Percentiles rank a stretch among this genome's conserved stretches.
phyloP scores from a whole-genome alignment of 75 land plant genomes.

The Adiantum capillusveneris region DNA sequence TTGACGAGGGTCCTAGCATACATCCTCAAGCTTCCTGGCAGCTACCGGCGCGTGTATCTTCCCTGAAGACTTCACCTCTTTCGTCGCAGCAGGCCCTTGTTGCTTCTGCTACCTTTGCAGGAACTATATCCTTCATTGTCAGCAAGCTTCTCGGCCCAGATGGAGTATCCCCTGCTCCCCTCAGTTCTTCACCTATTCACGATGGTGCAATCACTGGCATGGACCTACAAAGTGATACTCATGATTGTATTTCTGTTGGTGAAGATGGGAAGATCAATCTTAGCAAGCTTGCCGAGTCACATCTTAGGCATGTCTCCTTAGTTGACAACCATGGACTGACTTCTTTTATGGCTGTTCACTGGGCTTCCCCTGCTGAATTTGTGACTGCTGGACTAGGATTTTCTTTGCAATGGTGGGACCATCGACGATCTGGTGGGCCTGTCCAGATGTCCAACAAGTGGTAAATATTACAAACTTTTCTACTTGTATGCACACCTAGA shows the following conservation, averaged over 20 bases:
- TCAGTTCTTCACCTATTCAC: conserved; percentile 25
- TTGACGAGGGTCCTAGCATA: conserved; percentile 25
- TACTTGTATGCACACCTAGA: too few relatives aligned
- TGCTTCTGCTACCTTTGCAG: conserved; percentile 38
- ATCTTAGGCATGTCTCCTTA: conserved; percentile 24
- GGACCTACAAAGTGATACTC: conserved; percentile 38
- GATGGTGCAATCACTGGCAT: conserved; percentile 32
- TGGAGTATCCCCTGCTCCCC: conserved; percentile 13
- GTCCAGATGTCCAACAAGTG: conserved; percentile 60
- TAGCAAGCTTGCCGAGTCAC: conserved; percentile 36
- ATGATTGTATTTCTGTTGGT: conserved; percentile 66
- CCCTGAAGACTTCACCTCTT: conserved; percentile 19
- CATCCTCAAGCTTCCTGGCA: conserved; percentile 25
- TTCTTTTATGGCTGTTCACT: conserved; percentile 57
- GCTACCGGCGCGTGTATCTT: conserved; percentile 21
- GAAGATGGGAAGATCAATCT: conserved; percentile 77
- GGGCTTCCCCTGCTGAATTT: conserved; percentile 83
- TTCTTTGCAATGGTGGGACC: conserved; percentile 92
- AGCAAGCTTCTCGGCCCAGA: conserved; percentile 10
- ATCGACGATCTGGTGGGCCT: conserved; percentile 60
- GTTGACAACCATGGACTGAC: conserved; percentile 62
- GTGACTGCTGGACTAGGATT: conserved; percentile 78
- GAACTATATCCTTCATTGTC: conserved; percentile 43
- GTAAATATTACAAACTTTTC: too few relatives aligned
- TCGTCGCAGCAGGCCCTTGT: conserved; percentile 22